Conservation (phyloP, 1,284 basidiomycete species). For the Austroboletus olivaceoglutinosus region DNA sequence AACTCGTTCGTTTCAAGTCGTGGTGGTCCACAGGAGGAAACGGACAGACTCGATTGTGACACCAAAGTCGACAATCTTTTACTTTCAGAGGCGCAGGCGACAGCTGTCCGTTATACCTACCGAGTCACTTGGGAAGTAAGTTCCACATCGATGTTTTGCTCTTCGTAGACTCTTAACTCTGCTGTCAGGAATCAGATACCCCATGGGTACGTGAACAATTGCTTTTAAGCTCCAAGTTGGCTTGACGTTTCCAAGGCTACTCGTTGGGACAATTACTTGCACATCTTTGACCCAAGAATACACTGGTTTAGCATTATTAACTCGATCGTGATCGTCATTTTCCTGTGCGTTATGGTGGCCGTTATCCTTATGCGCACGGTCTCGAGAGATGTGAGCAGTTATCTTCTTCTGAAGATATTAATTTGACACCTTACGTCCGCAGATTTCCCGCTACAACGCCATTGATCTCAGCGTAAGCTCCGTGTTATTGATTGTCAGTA, state of each 20-base stretch:
- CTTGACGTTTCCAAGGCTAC: constrained; percentile 60
- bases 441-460: constrained; percentile 96
- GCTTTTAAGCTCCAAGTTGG: constrained; percentile 6
- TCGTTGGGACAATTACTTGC: constrained; percentile 94
- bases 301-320: constrained; percentile 96
- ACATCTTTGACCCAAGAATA: constrained; percentile 75
- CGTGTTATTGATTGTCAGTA: neutral
- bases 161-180: constrained; percentile 5
- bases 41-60: constrained; percentile 42
- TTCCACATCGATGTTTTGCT: constrained; percentile 4
- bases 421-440: constrained; percentile 38
- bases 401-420: constrained; percentile 28
- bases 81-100: constrained; percentile 61
- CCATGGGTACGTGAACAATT: constrained; percentile 61
- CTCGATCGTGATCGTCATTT: constrained; percentile 86
- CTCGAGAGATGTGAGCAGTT: constrained; percentile 75
- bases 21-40: constrained; percentile 53
- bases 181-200: constrained; percentile 71
- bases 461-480: constrained; percentile 80
- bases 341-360: constrained; percentile 91
- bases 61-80: constrained; percentile 45
- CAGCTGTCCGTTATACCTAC: constrained; percentile 87
- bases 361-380: constrained; percentile 89
- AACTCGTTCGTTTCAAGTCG: constrained; percentile 40
- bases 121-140: constrained; percentile 83